These are phyloP conservation scores for Epichloe sibirici DNA, from an alignment of 2,329 filamentous ascomycete species.

Conservation along the genomic window DNA sequence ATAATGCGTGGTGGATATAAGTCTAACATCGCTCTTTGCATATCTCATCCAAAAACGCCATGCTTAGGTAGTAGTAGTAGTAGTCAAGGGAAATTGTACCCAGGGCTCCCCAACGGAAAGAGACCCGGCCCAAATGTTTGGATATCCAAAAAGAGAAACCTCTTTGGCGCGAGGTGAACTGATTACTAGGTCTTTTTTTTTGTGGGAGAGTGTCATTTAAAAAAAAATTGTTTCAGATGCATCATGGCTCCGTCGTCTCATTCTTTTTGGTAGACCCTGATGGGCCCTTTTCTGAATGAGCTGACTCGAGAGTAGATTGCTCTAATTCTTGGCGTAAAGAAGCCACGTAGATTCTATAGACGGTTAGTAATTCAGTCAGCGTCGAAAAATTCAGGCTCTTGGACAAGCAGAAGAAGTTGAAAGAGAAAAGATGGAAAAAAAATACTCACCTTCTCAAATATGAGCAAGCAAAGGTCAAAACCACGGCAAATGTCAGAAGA, in stretches of 20 bases:
- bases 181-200: not conserved
- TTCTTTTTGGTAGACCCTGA: not conserved
- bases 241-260: not conserved
- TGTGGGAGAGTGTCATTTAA: no score
- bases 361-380: not conserved
- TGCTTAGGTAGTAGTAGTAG: not conserved
- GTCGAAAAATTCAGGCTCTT: not conserved
- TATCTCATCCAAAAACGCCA: conserved; percentile 1
- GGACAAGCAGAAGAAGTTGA: no score
- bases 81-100: not conserved
- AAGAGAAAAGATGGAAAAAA: not conserved
- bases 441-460: conserved; percentile 10
- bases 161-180: not conserved
- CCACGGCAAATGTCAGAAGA: conserved; percentile 9
- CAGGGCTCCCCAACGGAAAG: not conserved
- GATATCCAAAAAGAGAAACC: not conserved
- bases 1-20: not conserved
- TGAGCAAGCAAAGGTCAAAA: conserved; percentile 8
- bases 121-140: no score
- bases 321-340: not conserved
- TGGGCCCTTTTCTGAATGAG: conserved; percentile 1
- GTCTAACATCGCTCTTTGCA: not conserved
- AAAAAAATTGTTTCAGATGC: not conserved
- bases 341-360: conserved; percentile 1
- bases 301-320: not conserved